phyloP scores from a whole-genome alignment of 352 stramenopile species.

The Pythium brassicae region DNA sequence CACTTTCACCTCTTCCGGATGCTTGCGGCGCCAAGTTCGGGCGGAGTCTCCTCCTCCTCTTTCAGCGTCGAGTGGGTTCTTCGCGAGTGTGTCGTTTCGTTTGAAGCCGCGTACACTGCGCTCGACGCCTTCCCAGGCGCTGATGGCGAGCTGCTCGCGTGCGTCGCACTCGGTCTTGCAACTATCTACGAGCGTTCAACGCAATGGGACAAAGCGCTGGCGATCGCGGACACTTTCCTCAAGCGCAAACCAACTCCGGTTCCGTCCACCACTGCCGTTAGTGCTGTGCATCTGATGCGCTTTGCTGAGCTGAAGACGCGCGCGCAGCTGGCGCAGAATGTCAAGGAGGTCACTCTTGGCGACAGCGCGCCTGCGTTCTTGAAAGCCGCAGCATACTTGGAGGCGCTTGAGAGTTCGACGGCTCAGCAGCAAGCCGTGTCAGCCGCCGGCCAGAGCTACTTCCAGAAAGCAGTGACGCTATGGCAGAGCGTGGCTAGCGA shows the following conservation, averaged over 20 bases:
- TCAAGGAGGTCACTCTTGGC: slow-evolving; percentile 50
- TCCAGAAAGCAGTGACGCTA: slow-evolving; percentile 50
- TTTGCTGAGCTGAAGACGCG: slow-evolving; percentile 68
- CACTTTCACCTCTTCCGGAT: slow-evolving; percentile 84
- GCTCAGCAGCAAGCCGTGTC: slow-evolving; percentile 11
- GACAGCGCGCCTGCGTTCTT: slow-evolving; percentile 30
- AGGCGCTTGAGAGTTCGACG: slow-evolving; percentile 41
- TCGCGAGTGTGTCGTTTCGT: slow-evolving; percentile 49
- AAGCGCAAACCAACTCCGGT: slow-evolving; percentile 47
- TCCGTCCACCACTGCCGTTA: not conserved
- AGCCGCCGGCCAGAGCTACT: slow-evolving; percentile 16
- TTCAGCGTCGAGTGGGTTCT: slow-evolving; percentile 45
- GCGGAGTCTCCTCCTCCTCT: not conserved
- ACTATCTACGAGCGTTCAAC: slow-evolving; percentile 42
- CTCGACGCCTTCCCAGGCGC: slow-evolving; percentile 29
- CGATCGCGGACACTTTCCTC: slow-evolving; percentile 47
- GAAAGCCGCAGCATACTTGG: slow-evolving; percentile 47
- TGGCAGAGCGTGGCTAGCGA: slow-evolving; percentile 42
- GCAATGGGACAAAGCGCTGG: slow-evolving; percentile 43
- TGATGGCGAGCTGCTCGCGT: slow-evolving; percentile 46
- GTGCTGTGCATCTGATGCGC: slow-evolving; percentile 38
- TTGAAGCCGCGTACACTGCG: slow-evolving; percentile 48
- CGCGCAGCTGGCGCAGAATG: slow-evolving; percentile 61
- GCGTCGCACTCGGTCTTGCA: slow-evolving; percentile 45
- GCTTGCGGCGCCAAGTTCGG: not conserved